phyloP scores from a whole-genome alignment of 805 yeast genomes.

The Lipomyces kockii region DNA sequence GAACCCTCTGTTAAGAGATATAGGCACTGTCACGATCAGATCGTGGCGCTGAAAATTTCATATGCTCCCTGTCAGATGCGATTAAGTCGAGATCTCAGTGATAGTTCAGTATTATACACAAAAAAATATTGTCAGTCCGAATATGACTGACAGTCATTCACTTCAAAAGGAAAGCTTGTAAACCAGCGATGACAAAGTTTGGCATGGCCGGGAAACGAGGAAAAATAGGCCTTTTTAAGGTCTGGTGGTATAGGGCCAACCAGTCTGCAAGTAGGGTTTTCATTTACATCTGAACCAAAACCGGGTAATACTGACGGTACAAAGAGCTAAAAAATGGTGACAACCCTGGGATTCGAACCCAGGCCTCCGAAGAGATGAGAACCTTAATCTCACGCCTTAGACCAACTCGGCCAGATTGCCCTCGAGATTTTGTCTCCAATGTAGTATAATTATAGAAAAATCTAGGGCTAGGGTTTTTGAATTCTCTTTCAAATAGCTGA shows the following conservation, averaged over 20 bases:
- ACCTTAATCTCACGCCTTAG: slow-evolving; percentile 77
- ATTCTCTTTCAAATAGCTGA: too few relatives aligned
- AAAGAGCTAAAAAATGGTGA: slow-evolving; percentile 52
- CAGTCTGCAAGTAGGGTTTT: background rate
- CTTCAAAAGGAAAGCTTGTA: background rate
- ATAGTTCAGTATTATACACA: background rate
- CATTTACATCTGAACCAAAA: too few relatives aligned
- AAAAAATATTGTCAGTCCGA: background rate
- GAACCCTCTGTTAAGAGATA: background rate
- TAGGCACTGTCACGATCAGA: background rate
- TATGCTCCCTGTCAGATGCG: background rate
- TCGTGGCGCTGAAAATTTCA: background rate
- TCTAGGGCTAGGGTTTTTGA: too few relatives aligned
- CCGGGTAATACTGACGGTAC: background rate
- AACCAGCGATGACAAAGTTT: background rate
- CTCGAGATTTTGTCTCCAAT: too few relatives aligned
- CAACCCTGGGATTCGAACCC: slow-evolving; percentile 87
- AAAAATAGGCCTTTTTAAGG: background rate
- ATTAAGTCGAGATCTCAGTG: background rate
- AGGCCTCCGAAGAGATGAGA: slow-evolving; percentile 85
- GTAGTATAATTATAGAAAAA: too few relatives aligned
- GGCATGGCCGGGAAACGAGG: background rate
- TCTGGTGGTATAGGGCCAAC: background rate
- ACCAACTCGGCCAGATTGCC: slow-evolving; percentile 75
- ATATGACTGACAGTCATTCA: too few relatives aligned